Percentiles rank a stretch among this genome's conserved stretches.
These are phyloP conservation scores for Trifolium dubium DNA, from an alignment of 306 rosid species.

Conservation along the genomic window DNA sequence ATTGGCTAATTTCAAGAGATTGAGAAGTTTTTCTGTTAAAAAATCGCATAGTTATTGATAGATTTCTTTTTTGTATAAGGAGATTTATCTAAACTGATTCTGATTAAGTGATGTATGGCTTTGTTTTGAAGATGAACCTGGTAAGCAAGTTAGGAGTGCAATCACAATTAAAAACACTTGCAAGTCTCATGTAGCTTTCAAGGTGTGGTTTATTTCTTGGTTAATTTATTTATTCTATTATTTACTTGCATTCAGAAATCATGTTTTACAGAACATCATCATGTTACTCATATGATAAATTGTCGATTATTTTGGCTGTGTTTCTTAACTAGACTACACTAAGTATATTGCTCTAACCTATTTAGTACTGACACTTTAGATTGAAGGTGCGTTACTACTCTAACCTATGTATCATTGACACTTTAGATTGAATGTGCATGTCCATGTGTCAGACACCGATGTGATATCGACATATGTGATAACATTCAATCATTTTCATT, in stretches of 20 bases:
- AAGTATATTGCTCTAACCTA: not conserved
- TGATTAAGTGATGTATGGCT: constrained; percentile 44
- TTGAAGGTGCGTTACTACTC: no score
- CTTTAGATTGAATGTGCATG: no score
- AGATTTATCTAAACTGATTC: not conserved
- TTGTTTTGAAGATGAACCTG: constrained; percentile 84
- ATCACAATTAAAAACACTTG: constrained; percentile 86
- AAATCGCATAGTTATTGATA: not conserved
- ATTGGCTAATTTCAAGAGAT: not conserved
- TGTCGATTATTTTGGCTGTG: constrained; percentile 7
- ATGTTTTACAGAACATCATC: constrained; percentile 23
- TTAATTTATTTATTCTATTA: constrained; percentile 5
- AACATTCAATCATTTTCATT: no score
- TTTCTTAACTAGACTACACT: not conserved
- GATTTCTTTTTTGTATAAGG: not conserved
- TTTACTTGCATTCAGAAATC: constrained; percentile 8
- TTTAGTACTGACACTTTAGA: no score
- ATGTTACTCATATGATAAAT: constrained; percentile 5
- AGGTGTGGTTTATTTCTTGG: constrained; percentile 58
- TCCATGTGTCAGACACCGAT: no score
- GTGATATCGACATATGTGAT: no score
- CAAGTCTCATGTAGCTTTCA: constrained; percentile 93
- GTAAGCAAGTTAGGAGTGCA: constrained; percentile 95
- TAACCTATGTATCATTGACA: no score
- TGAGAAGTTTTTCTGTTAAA: not conserved